Evolutionary conservation across 805 yeast genomes (phyloP).

Genomic region (Candida xiaguanensis): DNA sequence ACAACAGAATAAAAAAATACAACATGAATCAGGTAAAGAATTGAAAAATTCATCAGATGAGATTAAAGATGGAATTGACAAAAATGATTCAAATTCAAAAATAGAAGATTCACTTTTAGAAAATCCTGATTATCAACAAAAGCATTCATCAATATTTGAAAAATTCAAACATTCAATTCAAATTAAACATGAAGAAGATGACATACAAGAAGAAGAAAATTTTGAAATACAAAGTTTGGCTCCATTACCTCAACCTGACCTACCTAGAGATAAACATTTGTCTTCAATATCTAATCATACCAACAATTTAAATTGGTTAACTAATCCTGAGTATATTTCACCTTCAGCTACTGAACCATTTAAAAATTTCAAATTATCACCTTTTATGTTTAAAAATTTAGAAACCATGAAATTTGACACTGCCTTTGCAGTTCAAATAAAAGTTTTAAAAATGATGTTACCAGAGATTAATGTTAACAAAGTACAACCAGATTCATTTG

Average conservation of each 20-base stretch:
- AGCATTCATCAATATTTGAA: slow-evolving; percentile 49
- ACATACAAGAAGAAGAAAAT: slow-evolving; percentile 14
- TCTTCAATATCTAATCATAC: slow-evolving; percentile 20
- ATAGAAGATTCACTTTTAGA: slow-evolving; percentile 5
- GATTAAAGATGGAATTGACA: slow-evolving; percentile 1
- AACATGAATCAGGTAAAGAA: slow-evolving; percentile 1
- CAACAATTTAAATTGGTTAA: slow-evolving; percentile 59
- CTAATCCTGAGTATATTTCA: slow-evolving; percentile 55
- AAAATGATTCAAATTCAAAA: slow-evolving; percentile 7
- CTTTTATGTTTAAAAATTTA: slow-evolving; percentile 45
- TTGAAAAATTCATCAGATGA: too few species aligned
- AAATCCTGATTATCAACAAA: slow-evolving; percentile 21
- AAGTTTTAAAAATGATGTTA: slow-evolving; percentile 55
- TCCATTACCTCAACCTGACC: slow-evolving; percentile 83
- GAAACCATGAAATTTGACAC: slow-evolving; percentile 38
- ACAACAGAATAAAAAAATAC: slow-evolving; percentile 10
- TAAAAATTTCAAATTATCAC: slow-evolving; percentile 42
- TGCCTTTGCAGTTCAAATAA: slow-evolving; percentile 78
- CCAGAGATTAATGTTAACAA: slow-evolving; percentile 38
- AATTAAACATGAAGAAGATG: slow-evolving; percentile 14
- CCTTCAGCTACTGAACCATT: slow-evolving; percentile 49
- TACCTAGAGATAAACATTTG: slow-evolving; percentile 51
- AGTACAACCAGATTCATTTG: slow-evolving; percentile 51
- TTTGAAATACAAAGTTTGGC: slow-evolving; percentile 38
- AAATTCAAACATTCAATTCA: slow-evolving; percentile 43